Percentiles rank a stretch among this genome's conserved stretches.
Evolutionary conservation across 202 grass and related monocot species (phyloP).

Genomic region (Panicum virgatum): DNA sequence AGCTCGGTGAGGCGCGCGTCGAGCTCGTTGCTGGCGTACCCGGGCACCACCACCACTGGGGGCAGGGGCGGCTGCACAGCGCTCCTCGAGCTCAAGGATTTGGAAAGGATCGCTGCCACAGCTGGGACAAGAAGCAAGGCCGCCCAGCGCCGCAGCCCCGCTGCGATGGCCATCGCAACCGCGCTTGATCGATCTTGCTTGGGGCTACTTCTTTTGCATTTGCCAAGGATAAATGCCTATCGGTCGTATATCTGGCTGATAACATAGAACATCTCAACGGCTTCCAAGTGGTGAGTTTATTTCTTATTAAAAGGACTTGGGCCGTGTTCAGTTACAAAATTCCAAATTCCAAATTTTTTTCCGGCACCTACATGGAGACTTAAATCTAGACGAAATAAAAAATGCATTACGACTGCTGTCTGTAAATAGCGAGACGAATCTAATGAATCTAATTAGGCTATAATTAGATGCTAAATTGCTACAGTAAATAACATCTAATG

Average conservation of each 20-base stretch:
- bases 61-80: not conserved
- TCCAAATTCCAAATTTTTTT: no score
- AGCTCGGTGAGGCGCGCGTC: conserved; percentile 47
- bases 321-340: no score
- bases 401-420: no score
- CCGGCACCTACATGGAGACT: no score
- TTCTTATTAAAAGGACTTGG: not conserved
- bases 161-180: not conserved
- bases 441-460: no score
- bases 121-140: not conserved
- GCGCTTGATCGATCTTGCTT: not conserved
- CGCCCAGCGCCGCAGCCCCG: no score
- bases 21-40: conserved; percentile 49
- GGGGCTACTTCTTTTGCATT: no score
- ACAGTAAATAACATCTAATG: no score
- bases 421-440: no score
- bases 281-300: not conserved
- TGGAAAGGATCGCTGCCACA: not conserved
- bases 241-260: no score
- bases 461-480: no score
- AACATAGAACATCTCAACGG: not conserved
- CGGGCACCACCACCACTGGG: conserved; percentile 49
- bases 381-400: no score
- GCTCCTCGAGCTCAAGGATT: not conserved
- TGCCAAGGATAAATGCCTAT: not conserved